phyloP scores from a whole-genome alignment of 352 stramenopile genomes.

The Globisporangium radiosum region DNA sequence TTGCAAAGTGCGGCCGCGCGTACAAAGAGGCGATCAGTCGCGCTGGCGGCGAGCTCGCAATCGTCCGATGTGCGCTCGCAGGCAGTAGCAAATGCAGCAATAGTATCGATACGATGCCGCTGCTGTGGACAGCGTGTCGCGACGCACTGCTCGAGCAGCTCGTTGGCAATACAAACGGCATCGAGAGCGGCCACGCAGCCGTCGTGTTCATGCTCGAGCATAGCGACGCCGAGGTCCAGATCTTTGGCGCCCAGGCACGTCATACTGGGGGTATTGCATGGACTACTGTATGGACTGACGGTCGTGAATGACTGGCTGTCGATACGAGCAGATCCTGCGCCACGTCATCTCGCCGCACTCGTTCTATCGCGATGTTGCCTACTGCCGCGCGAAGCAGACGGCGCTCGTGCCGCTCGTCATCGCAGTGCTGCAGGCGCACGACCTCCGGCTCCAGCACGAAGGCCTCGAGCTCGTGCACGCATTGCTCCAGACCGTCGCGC shows the following conservation, averaged over 20 bases:
- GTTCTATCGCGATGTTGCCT: constrained; percentile 40
- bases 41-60: constrained; percentile 31
- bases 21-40: constrained; percentile 45
- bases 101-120: constrained; percentile 6
- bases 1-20: constrained; percentile 31
- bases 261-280: too few species aligned
- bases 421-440: constrained; percentile 23
- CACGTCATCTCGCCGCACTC: constrained; percentile 45
- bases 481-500: constrained; percentile 24
- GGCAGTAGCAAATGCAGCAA: constrained; percentile 5
- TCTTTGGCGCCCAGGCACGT: constrained; percentile 49
- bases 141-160: constrained; percentile 54
- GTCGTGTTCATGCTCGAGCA: constrained; percentile 44
- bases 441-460: constrained; percentile 49
- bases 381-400: constrained; percentile 23
- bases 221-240: constrained; percentile 19
- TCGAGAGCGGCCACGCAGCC: constrained; percentile 19
- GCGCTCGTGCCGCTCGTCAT: constrained; percentile 34
- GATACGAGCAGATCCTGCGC: constrained; percentile 34
- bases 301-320: not conserved
- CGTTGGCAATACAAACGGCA: constrained; percentile 30
- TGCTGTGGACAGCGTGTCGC: constrained; percentile 27
- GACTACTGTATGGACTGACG: not conserved
- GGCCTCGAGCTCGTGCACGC: constrained; percentile 50
- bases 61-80: constrained; percentile 32